A percentile compares a stretch with the other conserved stretches of the same genome.
Conservation (phyloP, 2,329 filamentous ascomycete species). For the Pseudogymnoascus sp. region DNA sequence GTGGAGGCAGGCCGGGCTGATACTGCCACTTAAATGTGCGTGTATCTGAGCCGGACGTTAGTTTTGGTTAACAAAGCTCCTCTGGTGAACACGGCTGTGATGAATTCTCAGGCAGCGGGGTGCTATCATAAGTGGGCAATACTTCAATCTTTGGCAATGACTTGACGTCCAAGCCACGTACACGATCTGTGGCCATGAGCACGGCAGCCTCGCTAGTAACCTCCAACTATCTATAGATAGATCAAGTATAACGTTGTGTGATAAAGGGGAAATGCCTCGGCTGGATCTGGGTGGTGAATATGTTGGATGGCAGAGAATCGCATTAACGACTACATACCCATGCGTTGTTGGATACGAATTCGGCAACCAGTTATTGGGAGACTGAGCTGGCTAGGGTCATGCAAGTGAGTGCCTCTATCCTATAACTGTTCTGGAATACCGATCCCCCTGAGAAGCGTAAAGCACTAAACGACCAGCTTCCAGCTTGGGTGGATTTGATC, state of each 20-base stretch:
- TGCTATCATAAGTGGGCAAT: constrained; percentile 13
- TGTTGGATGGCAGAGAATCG: not conserved
- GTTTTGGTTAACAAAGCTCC: constrained; percentile 15
- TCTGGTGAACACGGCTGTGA: not conserved
- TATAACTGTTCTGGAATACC: constrained; percentile 4
- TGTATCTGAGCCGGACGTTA: constrained; percentile 51
- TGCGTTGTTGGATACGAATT: constrained; percentile 3
- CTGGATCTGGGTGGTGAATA: not conserved
- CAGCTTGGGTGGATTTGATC: not conserved
- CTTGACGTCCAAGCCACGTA: constrained; percentile 30
- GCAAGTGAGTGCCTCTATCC: not conserved
- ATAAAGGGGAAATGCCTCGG: not conserved
- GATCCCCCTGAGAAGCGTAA: not conserved
- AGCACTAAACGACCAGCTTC: not conserved
- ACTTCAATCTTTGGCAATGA: constrained; percentile 52
- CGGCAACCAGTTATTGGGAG: not conserved
- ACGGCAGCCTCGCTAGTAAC: not conserved
- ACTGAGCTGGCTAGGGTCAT: not conserved
- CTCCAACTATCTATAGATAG: constrained; percentile 8
- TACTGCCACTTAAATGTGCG: constrained; percentile 73
- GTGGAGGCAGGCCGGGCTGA: constrained; percentile 64
- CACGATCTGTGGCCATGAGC: not conserved
- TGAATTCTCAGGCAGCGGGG: not conserved
- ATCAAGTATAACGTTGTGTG: not conserved
- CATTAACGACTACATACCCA: not conserved